Evolutionary conservation across 495 filamentous ascomycete genomes (phyloP).

Genomic region (Parathielavia appendiculata): DNA sequence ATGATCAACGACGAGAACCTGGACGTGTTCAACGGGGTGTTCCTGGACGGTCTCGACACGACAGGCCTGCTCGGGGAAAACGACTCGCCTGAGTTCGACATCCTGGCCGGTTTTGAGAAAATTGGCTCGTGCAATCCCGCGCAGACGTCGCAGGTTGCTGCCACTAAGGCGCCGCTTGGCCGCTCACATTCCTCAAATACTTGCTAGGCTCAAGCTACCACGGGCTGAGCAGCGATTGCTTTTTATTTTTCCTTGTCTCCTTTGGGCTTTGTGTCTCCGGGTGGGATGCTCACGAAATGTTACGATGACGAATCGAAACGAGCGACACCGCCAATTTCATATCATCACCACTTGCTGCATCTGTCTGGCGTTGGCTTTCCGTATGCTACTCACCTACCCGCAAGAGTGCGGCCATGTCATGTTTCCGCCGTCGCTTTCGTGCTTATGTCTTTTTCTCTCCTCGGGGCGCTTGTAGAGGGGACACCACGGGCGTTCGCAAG

Average conservation of each 20-base stretch:
- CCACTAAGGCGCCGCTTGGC: slow-evolving; percentile 29
- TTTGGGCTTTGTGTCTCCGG: background rate
- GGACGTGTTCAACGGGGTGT: slow-evolving; percentile 34
- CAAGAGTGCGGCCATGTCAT: no score
- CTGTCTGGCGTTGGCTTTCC: background rate
- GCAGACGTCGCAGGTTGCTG: slow-evolving; percentile 24
- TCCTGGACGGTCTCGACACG: slow-evolving; percentile 51
- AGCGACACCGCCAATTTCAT: background rate
- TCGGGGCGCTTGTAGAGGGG: no score
- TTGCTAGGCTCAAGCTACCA: slow-evolving; percentile 31
- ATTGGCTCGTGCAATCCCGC: slow-evolving; percentile 55
- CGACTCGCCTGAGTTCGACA: slow-evolving; percentile 69
- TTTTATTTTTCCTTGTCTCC: background rate
- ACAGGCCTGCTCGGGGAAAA: slow-evolving; percentile 54
- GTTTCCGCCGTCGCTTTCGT: no score
- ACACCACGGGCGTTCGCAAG: no score
- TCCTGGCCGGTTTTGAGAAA: slow-evolving; percentile 84
- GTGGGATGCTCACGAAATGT: slow-evolving; percentile 6
- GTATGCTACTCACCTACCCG: background rate
- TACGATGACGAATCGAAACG: slow-evolving; percentile 1
- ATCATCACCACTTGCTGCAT: background rate
- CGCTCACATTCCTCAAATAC: slow-evolving; percentile 38
- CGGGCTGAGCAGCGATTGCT: background rate
- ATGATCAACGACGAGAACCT: slow-evolving; percentile 44
- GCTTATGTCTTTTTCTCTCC: no score